A percentile compares a stretch with the other conserved stretches of the same genome.
These are phyloP conservation scores for Delitschia confertaspora DNA, from an alignment of 495 filamentous ascomycete genomes.

Conservation along the genomic window DNA sequence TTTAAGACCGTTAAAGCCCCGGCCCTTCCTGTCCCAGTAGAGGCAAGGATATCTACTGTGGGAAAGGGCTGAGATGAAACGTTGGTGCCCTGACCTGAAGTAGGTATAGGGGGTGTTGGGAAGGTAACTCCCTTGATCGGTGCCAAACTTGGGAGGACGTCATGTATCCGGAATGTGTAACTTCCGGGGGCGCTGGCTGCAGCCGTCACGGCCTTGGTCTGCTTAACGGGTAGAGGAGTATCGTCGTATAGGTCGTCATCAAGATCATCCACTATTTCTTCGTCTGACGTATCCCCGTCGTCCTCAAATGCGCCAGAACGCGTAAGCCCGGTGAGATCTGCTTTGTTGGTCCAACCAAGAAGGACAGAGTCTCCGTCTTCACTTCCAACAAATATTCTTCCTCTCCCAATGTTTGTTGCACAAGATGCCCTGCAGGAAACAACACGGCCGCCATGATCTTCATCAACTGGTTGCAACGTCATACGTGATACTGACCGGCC, in stretches of 20 bases:
- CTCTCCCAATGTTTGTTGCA: conserved; percentile 54
- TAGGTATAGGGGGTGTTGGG: conserved; percentile 39
- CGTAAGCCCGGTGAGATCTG: conserved; percentile 39
- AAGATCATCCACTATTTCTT: conserved; percentile 55
- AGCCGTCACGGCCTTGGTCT: conserved; percentile 24
- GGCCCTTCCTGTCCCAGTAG: conserved; percentile 57
- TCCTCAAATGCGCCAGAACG: conserved; percentile 38
- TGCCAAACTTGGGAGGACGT: conserved; percentile 64
- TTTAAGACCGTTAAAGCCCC: conserved; percentile 68
- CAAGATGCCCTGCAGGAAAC: conserved; percentile 60
- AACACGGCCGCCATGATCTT: conserved; percentile 50
- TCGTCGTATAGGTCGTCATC: conserved; percentile 61
- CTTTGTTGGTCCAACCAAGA: conserved; percentile 63
- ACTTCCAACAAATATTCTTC: conserved; percentile 76
- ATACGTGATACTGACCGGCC: conserved; percentile 89
- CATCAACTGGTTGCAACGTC: conserved; percentile 51
- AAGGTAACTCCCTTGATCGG: conserved; percentile 65
- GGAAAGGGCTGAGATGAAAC: not conserved
- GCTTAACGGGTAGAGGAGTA: conserved; percentile 35
- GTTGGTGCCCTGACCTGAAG: not conserved
- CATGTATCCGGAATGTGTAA: conserved; percentile 67
- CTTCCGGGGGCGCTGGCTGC: conserved; percentile 43
- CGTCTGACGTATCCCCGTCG: conserved; percentile 36
- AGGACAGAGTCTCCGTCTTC: conserved; percentile 76
- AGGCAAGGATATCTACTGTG: conserved; percentile 53